Conservation (phyloP, 2,329 filamentous ascomycete genomes). For the Cordyceps fumosorosea region DNA sequence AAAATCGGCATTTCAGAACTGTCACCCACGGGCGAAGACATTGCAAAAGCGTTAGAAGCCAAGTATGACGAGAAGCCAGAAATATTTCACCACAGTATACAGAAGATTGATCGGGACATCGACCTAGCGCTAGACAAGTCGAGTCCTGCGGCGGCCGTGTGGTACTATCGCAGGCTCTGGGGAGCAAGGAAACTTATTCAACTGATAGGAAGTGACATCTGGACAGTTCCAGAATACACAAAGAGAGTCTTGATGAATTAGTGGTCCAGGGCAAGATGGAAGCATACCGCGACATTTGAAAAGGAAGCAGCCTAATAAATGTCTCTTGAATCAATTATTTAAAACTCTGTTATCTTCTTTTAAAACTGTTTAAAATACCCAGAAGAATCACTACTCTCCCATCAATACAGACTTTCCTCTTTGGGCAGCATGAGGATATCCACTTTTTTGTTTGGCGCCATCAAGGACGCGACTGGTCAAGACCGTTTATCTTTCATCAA, state of each 20-base stretch:
- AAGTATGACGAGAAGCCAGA: not conserved
- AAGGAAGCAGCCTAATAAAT: not conserved
- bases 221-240: not conserved
- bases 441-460: constrained; percentile 9
- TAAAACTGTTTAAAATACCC: too few species aligned
- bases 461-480: constrained; percentile 3
- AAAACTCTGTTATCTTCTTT: too few species aligned
- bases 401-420: not conserved
- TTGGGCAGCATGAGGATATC: not conserved
- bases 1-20: not conserved
- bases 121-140: not conserved
- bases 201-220: not conserved
- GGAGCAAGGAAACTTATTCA: not conserved
- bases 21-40: not conserved
- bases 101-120: not conserved
- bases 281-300: not conserved
- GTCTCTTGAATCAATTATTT: too few species aligned
- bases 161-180: constrained; percentile 2
- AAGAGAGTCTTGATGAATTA: not conserved
- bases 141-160: not conserved
- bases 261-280: not conserved
- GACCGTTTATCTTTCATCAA: not conserved
- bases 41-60: not conserved
- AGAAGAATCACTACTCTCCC: too few species aligned
- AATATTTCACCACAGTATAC: not conserved